These are phyloP conservation scores for Globisporangium middletonii DNA, from an alignment of 352 stramenopile genomes.

Conservation along the genomic window DNA sequence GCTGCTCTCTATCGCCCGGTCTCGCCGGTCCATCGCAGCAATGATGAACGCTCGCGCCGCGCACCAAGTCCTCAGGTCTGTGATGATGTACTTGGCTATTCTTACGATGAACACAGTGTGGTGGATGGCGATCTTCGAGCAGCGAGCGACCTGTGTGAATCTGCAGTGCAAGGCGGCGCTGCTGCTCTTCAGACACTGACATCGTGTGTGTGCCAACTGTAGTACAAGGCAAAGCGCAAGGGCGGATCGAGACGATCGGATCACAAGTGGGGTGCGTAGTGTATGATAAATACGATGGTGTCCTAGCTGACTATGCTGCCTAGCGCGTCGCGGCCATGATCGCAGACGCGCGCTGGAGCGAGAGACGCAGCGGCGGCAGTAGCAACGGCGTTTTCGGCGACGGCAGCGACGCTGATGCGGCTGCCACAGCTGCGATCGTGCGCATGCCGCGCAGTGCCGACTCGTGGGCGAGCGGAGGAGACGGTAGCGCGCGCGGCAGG, in stretches of 20 bases:
- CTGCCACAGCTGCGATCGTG: background rate
- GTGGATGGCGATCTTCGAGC: no score
- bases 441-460: background rate
- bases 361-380: conserved; percentile 1
- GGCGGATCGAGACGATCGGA: no score
- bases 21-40: background rate
- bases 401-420: background rate
- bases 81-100: no score
- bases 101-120: no score
- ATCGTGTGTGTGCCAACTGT: no score
- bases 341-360: conserved; percentile 4
- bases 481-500: background rate
- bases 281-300: background rate
- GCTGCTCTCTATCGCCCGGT: background rate
- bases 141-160: no score
- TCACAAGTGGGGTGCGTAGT: no score
- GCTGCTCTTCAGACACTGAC: no score
- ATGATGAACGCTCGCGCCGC: background rate
- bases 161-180: no score
- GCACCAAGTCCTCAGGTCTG: background rate
- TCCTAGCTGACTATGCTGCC: no score
- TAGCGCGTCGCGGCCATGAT: conserved; percentile 4
- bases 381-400: background rate
- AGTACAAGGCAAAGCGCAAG: no score
- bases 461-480: background rate